Evolutionary conservation across 371 early-diverging fungal genomes (phyloP).

Genomic region (Neoconidiobolus thromboides): DNA sequence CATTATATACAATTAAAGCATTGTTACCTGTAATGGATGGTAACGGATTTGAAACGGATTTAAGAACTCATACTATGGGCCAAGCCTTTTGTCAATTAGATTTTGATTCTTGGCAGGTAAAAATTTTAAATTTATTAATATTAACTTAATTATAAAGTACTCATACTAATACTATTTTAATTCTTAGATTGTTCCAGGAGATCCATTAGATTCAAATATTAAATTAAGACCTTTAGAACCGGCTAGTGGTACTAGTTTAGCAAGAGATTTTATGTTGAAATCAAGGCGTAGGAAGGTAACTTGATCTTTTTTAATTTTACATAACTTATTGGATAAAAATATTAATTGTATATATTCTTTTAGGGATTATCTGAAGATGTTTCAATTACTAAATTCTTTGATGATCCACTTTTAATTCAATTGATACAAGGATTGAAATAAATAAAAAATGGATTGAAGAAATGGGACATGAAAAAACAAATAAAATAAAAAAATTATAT

Average conservation of each 20-base stretch:
- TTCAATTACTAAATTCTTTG: conserved; percentile 83
- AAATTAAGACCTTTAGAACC: conserved; percentile 80
- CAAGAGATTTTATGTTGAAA: conserved; percentile 95
- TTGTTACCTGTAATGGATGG: conserved; percentile 90
- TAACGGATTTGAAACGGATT: conserved; percentile 91
- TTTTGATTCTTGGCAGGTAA: conserved; percentile 88
- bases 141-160: not conserved
- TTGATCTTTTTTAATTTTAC: too few relatives aligned
- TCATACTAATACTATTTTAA: not conserved
- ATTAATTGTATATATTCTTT: not conserved
- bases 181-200: conserved; percentile 74
- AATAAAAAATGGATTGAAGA: too few relatives aligned
- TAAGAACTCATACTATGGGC: conserved; percentile 89
- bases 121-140: not conserved
- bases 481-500: too few relatives aligned
- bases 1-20: conserved; percentile 83
- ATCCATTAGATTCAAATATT: conserved; percentile 79
- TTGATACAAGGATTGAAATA: conserved; percentile 19
- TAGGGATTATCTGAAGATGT: conserved; percentile 78
- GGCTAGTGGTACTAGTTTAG: conserved; percentile 64
- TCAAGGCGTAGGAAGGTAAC: conserved; percentile 79
- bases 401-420: conserved; percentile 65
- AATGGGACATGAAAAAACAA: too few relatives aligned
- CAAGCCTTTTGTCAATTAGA: conserved; percentile 89
- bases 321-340: too few relatives aligned